phyloP scores from a whole-genome alignment of 495 filamentous ascomycete species.

The Melanomma pulvis-pyrius region DNA sequence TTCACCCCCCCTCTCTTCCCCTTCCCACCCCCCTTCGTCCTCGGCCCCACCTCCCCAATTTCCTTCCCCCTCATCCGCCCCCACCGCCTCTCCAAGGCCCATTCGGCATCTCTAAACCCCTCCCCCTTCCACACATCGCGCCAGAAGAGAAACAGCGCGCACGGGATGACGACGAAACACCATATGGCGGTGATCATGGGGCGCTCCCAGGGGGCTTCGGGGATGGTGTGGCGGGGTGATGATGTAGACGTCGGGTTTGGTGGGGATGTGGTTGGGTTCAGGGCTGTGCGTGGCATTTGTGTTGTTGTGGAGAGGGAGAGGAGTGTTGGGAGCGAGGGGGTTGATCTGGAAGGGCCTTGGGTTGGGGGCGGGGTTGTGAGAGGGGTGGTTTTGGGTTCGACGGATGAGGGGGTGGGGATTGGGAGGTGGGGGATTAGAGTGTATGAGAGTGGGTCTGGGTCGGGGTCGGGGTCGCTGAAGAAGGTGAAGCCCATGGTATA shows the following conservation, averaged over 20 bases:
- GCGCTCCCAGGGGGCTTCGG: background rate
- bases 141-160: background rate
- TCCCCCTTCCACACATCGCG: background rate
- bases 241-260: too few relatives aligned
- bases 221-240: background rate
- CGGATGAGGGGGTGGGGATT: too few relatives aligned
- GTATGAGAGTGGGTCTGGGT: too few relatives aligned
- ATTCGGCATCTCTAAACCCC: background rate
- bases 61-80: background rate
- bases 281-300: background rate
- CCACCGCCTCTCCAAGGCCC: background rate
- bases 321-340: background rate
- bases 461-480: too few relatives aligned
- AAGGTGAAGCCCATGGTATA: too few relatives aligned
- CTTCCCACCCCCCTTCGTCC: background rate
- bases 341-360: too few relatives aligned
- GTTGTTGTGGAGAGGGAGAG: background rate
- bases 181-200: background rate
- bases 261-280: background rate
- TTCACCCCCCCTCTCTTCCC: background rate
- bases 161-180: background rate
- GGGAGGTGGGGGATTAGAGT: too few relatives aligned
- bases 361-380: background rate
- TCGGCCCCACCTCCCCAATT: background rate
- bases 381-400: background rate